Evolutionary conservation across 2,329 filamentous ascomycete species (phyloP).

Genomic region (Beauveria sp.): DNA sequence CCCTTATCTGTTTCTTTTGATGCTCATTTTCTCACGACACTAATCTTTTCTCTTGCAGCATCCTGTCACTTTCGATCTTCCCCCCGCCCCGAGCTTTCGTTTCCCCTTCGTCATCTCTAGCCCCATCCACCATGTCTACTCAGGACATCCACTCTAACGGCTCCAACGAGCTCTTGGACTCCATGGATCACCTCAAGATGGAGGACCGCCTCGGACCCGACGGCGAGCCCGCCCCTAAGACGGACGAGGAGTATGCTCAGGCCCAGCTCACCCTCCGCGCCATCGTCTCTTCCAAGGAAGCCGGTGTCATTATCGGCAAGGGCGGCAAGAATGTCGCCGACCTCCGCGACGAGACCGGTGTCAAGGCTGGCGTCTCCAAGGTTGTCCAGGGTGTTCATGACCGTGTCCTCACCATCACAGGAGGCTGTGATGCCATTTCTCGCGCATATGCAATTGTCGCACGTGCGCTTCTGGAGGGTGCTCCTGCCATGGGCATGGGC

Average conservation of each 20-base stretch:
- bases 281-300: slow-evolving; percentile 98
- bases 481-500: slow-evolving; percentile 92
- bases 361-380: slow-evolving; percentile 97
- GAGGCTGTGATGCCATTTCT: slow-evolving; percentile 78
- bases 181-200: slow-evolving; percentile 59
- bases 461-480: slow-evolving; percentile 83
- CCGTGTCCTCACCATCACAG: slow-evolving; percentile 91
- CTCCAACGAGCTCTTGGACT: slow-evolving; percentile 53
- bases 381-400: slow-evolving; percentile 96
- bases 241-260: slow-evolving; percentile 93
- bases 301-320: slow-evolving; percentile 98
- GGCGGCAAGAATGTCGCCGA: slow-evolving; percentile 97
- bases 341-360: slow-evolving; percentile 91
- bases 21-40: not conserved
- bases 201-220: slow-evolving; percentile 62
- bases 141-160: slow-evolving; percentile 51
- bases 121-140: slow-evolving; percentile 47
- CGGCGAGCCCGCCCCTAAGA: slow-evolving; percentile 75
- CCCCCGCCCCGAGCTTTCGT: slow-evolving; percentile 1
- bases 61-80: not conserved
- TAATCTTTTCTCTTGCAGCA: not conserved
- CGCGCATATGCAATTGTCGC: slow-evolving; percentile 92
- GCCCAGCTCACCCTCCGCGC: slow-evolving; percentile 89
- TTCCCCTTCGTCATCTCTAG: slow-evolving; percentile 5
- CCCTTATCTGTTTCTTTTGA: not conserved